Evolutionary conservation across 2,329 filamentous ascomycete species (phyloP).

Genomic region (Sclerotinia glacialis): DNA sequence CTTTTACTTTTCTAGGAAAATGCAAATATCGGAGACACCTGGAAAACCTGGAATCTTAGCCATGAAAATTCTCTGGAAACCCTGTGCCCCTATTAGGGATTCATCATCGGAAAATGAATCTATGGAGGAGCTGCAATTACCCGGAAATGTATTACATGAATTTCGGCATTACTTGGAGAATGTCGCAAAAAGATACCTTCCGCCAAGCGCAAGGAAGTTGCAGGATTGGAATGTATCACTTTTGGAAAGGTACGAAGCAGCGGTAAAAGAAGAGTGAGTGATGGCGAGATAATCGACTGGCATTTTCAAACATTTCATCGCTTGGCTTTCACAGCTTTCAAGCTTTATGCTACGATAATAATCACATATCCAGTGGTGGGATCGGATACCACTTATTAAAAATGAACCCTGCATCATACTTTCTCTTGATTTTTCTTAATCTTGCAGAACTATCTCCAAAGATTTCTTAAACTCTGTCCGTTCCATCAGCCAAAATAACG

Average conservation of each 20-base stretch:
- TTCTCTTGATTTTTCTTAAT: background rate
- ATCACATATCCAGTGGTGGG: background rate
- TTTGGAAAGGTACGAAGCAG: conserved; percentile 53
- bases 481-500: background rate
- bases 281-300: background rate
- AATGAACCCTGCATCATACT: conserved; percentile 3
- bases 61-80: conserved; percentile 37
- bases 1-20: background rate
- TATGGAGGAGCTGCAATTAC: conserved; percentile 58
- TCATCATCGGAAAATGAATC: conserved; percentile 25
- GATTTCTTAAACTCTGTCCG: background rate
- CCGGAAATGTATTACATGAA: conserved; percentile 48
- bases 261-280: background rate
- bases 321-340: background rate
- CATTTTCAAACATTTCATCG: background rate
- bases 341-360: background rate
- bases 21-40: background rate
- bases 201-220: conserved; percentile 54
- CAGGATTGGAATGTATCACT: conserved; percentile 67
- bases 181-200: conserved; percentile 51
- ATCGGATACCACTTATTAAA: background rate
- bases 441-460: background rate
- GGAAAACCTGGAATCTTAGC: conserved; percentile 23
- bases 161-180: conserved; percentile 42
- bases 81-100: conserved; percentile 22